Base-by-base conservation (phyloP, 331 rosid species). In the Telfairia occidentalis region DNA sequence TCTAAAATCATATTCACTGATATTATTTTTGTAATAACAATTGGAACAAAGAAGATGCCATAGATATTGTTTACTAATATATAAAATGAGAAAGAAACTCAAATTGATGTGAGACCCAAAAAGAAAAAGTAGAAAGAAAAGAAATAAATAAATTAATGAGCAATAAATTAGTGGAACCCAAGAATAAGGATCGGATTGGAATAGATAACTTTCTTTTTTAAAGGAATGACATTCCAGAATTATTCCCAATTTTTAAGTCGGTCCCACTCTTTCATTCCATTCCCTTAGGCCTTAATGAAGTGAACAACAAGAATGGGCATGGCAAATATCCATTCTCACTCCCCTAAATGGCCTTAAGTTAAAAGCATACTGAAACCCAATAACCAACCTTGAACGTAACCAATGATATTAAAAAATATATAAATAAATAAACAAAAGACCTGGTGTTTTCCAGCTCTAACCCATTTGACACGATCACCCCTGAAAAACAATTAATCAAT, bases 381-480 rank as follows among this genome's bases (percentile, higher is more conserved):
- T 11, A 69, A 12, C 55, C 54, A 69, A 42, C 15, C 24, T 30
- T 73, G 64, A 12, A 34, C 11, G 7, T 12, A 19, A 50, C 45
- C 64, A 75, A 49, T 77, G 70, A 28, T 71, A 76, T n/a, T 29
- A 15, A 13, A 29, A 28, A 58, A 60, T 13, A 60, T 15, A 21
- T n/a, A 55, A 55, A 9, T 52, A 63, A 37, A 52, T 81, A 43
- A 82, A 76, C 40, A 86, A 46, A 81, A 76, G 35, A 93, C 98
- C 98, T 87, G 93, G 76, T 90, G 97, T 81, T 86, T 93, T 80
- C 98, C 97, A n/a, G 98, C 97, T 87, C 92, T 85, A 73, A 93
- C 90, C 72, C 81, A 72, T 77, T 93, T 90, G 87, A 93, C 85
- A 82, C 84, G 86, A 79, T 93, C 98, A 63, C 88, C 90, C 80